Conservation (phyloP, 1,284 basidiomycete species). For the Ceratobasidium sp. region DNA sequence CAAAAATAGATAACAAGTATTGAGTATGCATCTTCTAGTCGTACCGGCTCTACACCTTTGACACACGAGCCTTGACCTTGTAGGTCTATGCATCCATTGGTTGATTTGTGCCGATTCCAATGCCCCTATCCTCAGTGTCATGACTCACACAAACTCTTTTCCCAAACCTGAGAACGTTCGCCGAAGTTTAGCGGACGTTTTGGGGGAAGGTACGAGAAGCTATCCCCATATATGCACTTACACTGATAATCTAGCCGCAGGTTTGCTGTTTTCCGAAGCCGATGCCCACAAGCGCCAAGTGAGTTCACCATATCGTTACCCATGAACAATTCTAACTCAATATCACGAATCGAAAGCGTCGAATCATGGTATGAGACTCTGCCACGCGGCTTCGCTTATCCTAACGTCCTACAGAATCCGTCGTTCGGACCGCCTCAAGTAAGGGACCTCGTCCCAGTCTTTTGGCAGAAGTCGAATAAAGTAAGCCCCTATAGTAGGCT, state of each 20-base stretch:
- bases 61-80: slow-evolving; percentile 40
- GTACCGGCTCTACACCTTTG: slow-evolving; percentile 8
- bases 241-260: background rate
- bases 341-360: slow-evolving; percentile 14
- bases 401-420: slow-evolving; percentile 36
- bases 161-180: slow-evolving; percentile 28
- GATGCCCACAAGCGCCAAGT: slow-evolving; percentile 45
- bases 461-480: slow-evolving; percentile 40
- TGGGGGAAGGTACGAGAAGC: slow-evolving; percentile 13
- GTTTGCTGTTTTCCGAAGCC: slow-evolving; percentile 40
- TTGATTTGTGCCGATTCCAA: background rate
- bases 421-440: slow-evolving; percentile 41
- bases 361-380: slow-evolving; percentile 16
- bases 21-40: slow-evolving; percentile 43
- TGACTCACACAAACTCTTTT: slow-evolving; percentile 2
- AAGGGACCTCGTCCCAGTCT: slow-evolving; percentile 29
- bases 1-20: too few relatives aligned
- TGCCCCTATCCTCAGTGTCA: background rate
- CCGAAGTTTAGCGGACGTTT: slow-evolving; percentile 23
- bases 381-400: background rate
- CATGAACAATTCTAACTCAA: background rate
- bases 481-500: background rate
- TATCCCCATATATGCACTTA: background rate
- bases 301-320: background rate
- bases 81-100: background rate